phyloP scores from a whole-genome alignment of 306 rosid genomes.

The Ormosia emarginata region DNA sequence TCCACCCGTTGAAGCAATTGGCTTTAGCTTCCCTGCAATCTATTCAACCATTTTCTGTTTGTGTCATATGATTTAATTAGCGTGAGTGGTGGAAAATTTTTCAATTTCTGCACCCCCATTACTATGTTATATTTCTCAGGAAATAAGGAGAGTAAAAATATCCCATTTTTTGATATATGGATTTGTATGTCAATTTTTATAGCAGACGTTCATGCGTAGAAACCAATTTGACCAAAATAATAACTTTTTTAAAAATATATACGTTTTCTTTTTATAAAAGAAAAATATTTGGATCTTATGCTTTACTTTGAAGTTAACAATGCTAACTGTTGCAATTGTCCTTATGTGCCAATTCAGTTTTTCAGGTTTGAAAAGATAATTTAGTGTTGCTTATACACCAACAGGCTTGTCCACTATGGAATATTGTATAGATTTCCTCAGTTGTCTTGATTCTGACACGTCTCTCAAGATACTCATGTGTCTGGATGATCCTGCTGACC shows the following conservation, averaged over 20 bases:
- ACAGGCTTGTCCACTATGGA: slow-evolving; percentile 35
- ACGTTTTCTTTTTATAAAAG: neutral
- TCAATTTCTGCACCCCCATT: neutral
- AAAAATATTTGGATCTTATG: neutral
- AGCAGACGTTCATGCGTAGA: neutral
- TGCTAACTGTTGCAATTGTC: slow-evolving; percentile 10
- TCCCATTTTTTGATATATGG: neutral
- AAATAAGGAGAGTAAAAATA: neutral
- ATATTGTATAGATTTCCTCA: slow-evolving; percentile 43
- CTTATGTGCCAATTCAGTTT: slow-evolving; percentile 35
- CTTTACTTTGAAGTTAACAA: neutral
- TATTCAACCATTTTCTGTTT: neutral
- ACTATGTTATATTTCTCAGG: neutral
- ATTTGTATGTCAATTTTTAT: neutral
- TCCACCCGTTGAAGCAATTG: neutral
- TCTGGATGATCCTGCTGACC: slow-evolving; percentile 69
- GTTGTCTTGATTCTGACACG: slow-evolving; percentile 49
- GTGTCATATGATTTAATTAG: neutral
- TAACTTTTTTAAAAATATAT: too few species aligned
- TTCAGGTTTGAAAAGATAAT: slow-evolving; percentile 30
- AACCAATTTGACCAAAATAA: neutral
- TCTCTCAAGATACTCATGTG: slow-evolving; percentile 42
- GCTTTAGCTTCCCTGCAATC: neutral
- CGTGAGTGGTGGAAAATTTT: neutral
- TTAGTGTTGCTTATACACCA: slow-evolving; percentile 14